These are phyloP conservation scores for Corylus americana DNA, from an alignment of 306 rosid species.

Conservation along the genomic window DNA sequence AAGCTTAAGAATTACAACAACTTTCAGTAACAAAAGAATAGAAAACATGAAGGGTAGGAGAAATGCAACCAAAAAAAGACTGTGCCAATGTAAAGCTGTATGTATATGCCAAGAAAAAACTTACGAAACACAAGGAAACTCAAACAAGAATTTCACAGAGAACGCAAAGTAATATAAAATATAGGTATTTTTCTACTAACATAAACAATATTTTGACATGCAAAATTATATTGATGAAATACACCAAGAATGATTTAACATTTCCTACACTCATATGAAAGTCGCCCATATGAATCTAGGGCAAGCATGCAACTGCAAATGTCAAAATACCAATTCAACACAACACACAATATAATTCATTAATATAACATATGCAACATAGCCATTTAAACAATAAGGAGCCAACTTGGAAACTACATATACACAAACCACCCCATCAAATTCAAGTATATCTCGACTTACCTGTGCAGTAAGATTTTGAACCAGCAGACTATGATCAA, in stretches of 20 bases:
- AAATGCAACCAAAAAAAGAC: background rate
- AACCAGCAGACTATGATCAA: constrained; percentile 68
- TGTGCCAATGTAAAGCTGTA: background rate
- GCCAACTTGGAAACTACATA: background rate
- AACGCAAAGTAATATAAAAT: background rate
- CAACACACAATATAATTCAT: background rate
- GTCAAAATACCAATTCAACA: background rate
- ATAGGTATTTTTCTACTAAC: background rate
- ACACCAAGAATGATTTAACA: background rate
- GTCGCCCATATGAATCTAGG: background rate
- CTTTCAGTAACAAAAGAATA: too few species aligned
- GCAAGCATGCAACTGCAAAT: background rate
- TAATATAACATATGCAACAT: background rate
- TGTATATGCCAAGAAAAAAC: background rate
- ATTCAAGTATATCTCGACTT: constrained; percentile 19
- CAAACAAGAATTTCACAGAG: background rate
- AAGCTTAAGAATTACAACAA: background rate
- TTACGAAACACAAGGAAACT: background rate
- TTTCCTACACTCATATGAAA: background rate
- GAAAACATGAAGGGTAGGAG: background rate
- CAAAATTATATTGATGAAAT: background rate
- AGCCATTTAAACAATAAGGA: constrained; percentile 6
- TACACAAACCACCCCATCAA: background rate
- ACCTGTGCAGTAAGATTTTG: constrained; percentile 94
- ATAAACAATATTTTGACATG: background rate